Conservation (phyloP, 495 filamentous ascomycete genomes). For the Amorphotheca resinae region DNA sequence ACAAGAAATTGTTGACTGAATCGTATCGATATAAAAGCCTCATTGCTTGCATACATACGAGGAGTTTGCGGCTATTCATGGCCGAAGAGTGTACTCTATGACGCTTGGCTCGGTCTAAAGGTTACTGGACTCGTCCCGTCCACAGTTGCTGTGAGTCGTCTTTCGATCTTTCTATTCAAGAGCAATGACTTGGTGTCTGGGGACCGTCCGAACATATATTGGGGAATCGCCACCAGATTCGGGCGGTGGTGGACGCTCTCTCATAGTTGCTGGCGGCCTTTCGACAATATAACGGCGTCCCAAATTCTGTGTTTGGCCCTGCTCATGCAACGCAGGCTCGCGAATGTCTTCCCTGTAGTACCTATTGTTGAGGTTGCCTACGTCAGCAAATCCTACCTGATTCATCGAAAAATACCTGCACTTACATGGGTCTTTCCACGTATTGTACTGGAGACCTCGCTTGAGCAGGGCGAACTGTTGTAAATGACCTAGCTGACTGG, state of each 20-base stretch:
- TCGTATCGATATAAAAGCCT: no score
- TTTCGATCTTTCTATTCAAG: conserved; percentile 2
- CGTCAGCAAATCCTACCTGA: conserved; percentile 1
- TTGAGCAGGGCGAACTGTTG: conserved; percentile 4
- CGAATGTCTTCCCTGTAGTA: not conserved
- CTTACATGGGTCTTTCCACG: conserved; percentile 19
- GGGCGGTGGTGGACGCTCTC: not conserved
- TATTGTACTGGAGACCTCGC: conserved; percentile 16
- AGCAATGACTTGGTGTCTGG: conserved; percentile 7
- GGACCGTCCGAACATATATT: conserved; percentile 2
- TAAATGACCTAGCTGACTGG: conserved; percentile 11
- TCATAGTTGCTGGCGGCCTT: not conserved
- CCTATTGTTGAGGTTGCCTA: not conserved
- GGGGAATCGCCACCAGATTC: not conserved
- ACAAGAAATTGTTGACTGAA: no score
- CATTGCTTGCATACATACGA: no score
- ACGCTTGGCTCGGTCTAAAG: no score
- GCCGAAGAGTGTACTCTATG: no score
- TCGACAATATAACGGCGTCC: not conserved
- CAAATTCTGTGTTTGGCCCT: not conserved
- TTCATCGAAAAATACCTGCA: not conserved
- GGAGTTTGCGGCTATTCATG: no score
- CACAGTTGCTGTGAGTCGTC: no score
- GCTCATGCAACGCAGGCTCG: conserved; percentile 1
- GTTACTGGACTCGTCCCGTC: no score